phyloP scores from a whole-genome alignment of 192 early-diverging fungal genomes.

The Gryganskiella cystojenkinii region DNA sequence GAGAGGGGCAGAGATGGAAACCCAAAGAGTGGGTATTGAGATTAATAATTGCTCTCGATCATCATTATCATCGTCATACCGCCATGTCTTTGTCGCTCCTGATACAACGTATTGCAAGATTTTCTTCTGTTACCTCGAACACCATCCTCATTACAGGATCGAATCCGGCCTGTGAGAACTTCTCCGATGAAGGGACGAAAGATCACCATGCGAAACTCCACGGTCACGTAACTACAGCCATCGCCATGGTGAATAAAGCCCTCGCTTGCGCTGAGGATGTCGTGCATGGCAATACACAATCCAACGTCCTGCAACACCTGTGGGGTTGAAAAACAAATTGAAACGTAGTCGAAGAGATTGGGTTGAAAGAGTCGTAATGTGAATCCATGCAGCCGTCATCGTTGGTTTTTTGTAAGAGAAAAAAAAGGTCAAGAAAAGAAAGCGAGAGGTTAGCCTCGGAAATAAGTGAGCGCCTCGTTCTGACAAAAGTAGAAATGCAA shows the following conservation, averaged over 20 bases:
- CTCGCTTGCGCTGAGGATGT: constrained; percentile 86
- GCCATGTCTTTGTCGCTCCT: not conserved
- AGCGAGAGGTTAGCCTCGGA: no score
- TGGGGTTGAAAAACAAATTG: not conserved
- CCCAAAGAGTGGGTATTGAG: not conserved
- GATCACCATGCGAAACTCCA: constrained; percentile 86
- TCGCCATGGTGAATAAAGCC: constrained; percentile 88
- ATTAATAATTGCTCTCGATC: not conserved
- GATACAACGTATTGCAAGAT: not conserved
- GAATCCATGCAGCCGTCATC: not conserved
- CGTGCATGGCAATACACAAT: constrained; percentile 87
- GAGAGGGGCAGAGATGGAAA: not conserved
- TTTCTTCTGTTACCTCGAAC: constrained; percentile 65
- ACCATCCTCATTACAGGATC: constrained; percentile 74
- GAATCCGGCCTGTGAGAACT: constrained; percentile 82
- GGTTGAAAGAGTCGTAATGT: not conserved
- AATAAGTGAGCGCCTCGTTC: not conserved
- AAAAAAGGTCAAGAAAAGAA: no score
- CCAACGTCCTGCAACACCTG: constrained; percentile 90
- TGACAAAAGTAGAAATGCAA: not conserved
- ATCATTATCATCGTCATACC: not conserved
- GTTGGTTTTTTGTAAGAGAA: not conserved
- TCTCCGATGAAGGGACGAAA: constrained; percentile 94
- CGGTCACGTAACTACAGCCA: constrained; percentile 82
- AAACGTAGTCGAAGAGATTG: not conserved